Evolutionary conservation across 2,329 filamentous ascomycete genomes (phyloP).

Genomic region (Acrocalymma vagum): DNA sequence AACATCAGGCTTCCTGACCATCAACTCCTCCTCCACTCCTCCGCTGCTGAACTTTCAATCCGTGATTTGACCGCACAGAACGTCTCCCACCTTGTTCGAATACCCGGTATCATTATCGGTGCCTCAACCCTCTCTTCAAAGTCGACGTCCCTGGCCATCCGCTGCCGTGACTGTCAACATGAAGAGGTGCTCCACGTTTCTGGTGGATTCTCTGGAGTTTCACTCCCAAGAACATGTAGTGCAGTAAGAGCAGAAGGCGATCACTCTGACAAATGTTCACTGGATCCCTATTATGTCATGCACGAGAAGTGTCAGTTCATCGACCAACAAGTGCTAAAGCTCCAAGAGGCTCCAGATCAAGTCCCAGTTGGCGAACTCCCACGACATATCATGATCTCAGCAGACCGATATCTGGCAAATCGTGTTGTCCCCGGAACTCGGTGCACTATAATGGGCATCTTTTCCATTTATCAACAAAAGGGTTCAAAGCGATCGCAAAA

Average conservation of each 20-base stretch:
- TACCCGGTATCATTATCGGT: conserved; percentile 96
- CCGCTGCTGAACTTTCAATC: conserved; percentile 89
- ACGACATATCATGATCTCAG: conserved; percentile 91
- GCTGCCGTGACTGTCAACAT: conserved; percentile 87
- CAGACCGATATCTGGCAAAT: conserved; percentile 96
- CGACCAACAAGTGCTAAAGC: conserved; percentile 96
- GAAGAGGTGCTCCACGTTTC: conserved; percentile 74
- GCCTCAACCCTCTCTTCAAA: conserved; percentile 97
- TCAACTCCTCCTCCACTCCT: conserved; percentile 93
- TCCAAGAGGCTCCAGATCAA: conserved; percentile 96
- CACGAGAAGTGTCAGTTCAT: conserved; percentile 96
- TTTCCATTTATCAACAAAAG: conserved; percentile 97
- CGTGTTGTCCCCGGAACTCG: conserved; percentile 93
- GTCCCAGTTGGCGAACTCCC: conserved; percentile 96
- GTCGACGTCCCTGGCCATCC: conserved; percentile 83
- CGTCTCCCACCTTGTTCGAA: conserved; percentile 92
- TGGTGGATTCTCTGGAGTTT: conserved; percentile 87
- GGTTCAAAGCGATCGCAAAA: conserved; percentile 78
- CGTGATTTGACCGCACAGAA: conserved; percentile 91
- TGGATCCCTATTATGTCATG: conserved; percentile 95
- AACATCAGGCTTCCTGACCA: conserved; percentile 81
- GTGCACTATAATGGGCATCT: conserved; percentile 95
- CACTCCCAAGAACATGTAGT: conserved; percentile 81
- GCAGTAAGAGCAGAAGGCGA: conserved; percentile 72
- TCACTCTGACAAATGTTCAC: conserved; percentile 76